Percentiles rank a stretch among this genome's conserved stretches.
Evolutionary conservation across 345 rosid species (phyloP).

Genomic region (Barbarea vulgaris): DNA sequence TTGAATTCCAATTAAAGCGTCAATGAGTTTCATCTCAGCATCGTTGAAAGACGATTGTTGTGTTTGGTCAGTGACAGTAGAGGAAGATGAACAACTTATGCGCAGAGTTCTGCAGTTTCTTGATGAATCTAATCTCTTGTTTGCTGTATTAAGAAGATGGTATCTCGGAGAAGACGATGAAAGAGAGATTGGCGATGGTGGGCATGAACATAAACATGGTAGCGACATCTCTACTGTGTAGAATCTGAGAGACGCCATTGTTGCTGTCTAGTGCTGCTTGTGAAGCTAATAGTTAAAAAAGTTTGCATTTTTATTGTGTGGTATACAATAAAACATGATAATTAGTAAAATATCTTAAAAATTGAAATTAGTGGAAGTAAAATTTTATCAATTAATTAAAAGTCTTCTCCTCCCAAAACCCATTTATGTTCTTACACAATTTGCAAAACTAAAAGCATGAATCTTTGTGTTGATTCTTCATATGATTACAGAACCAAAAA

Average conservation of each 20-base stretch:
- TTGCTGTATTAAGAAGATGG: conserved; percentile 3
- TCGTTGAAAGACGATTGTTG: conserved; percentile 52
- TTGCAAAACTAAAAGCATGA: conserved; percentile 13
- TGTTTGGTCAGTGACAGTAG: conserved; percentile 38
- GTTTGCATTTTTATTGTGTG: conserved; percentile 35
- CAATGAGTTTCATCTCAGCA: conserved; percentile 69
- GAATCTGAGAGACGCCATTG: conserved; percentile 33
- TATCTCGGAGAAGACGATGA: conserved; percentile 27
- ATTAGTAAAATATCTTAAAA: neutral
- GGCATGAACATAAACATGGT: conserved; percentile 32
- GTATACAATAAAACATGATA: conserved; percentile 29
- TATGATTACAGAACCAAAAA: conserved; percentile 1
- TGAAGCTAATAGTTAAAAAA: conserved; percentile 13
- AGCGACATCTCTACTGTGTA: conserved; percentile 26
- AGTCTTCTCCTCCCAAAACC: neutral
- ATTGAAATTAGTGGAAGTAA: conserved; percentile 22
- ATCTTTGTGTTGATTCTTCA: neutral
- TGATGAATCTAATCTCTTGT: neutral
- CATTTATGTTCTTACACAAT: neutral
- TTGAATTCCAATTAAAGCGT: conserved; percentile 91
- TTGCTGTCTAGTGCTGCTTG: conserved; percentile 1
- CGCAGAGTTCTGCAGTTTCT: conserved; percentile 20
- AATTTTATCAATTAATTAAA: conserved; percentile 11
- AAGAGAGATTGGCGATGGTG: conserved; percentile 27
- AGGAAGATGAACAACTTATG: conserved; percentile 34